Evolutionary conservation across 2,329 filamentous ascomycete species (phyloP), one percentile per base, ranked within the genome.

Genomic region (Xylariaceae sp.): DNA sequence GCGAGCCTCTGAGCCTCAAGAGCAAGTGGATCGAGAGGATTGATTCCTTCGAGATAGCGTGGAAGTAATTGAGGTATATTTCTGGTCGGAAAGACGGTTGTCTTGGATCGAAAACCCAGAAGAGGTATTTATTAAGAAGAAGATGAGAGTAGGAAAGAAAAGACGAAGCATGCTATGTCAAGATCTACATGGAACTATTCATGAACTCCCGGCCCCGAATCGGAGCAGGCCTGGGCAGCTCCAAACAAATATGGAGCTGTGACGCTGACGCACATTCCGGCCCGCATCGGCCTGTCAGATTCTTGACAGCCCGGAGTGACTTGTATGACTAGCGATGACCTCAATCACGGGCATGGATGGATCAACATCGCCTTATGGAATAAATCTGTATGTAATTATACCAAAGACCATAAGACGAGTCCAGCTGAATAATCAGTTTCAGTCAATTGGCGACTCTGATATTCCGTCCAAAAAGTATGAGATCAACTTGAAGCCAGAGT

Each of bases 11-110:
- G 13, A 42, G 44, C 49, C 52, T 53, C 30, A 7, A 52, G 53
- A 42, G 51, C 55, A 13, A 54, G 48, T 15, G 13, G 51, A 13
- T 6, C 44, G 35, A 54, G 8, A 13, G 37, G 11, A 37, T 30
- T 42, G 9, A 9, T 42, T 9, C 9, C 48, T 2, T 54, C 48
- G 17, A 53, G 49, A 57, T 58, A 55, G 56, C 49, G 51, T 55
- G 59, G 23, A 5, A 30, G 3, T 30, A 30, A 30, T 30, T 42
- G 52, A 34, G 56, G 49, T 51, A 34, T 51, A 35, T 4, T 23
- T 47, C 34, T 42, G 42, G 51, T 30, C 9, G 56, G 49, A 48
- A 5, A 17, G 35, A 17, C 37, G 23, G 45, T 23, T n/a, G 52
- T 48, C 37, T 34, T 35, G 3, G 17, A 18, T 39, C 13, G 17